Evolutionary conservation across 495 filamentous ascomycete species (phyloP).

Genomic region (Penicillium mononematosum): DNA sequence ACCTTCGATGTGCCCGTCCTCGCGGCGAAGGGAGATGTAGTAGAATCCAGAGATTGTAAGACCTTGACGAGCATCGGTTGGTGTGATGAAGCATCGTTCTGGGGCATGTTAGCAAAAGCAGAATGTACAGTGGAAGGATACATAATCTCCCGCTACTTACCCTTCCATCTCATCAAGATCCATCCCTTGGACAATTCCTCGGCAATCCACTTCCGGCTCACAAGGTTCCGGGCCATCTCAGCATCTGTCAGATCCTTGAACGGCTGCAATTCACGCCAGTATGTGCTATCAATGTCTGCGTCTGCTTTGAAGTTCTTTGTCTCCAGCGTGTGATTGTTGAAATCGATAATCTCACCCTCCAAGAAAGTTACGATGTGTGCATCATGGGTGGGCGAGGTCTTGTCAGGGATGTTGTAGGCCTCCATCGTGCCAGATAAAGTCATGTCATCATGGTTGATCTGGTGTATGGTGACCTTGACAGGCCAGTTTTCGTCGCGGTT

Average conservation of each 20-base stretch:
- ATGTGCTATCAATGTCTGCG: slow-evolving; percentile 60
- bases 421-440: slow-evolving; percentile 76
- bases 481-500: slow-evolving; percentile 64
- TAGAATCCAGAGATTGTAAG: slow-evolving; percentile 78
- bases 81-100: slow-evolving; percentile 73
- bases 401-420: slow-evolving; percentile 70
- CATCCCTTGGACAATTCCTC: slow-evolving; percentile 55
- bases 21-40: slow-evolving; percentile 63
- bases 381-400: slow-evolving; percentile 51
- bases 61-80: slow-evolving; percentile 54
- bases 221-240: slow-evolving; percentile 56
- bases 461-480: slow-evolving; percentile 69
- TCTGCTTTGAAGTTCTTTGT: slow-evolving; percentile 66
- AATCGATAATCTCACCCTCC: slow-evolving; percentile 77
- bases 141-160: slow-evolving; percentile 32
- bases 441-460: slow-evolving; percentile 62
- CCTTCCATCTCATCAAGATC: slow-evolving; percentile 80
- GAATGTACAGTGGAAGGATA: not conserved
- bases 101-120: slow-evolving; percentile 13
- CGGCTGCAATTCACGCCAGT: slow-evolving; percentile 70
- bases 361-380: slow-evolving; percentile 70
- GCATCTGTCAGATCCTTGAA: slow-evolving; percentile 59
- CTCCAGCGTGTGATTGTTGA: slow-evolving; percentile 63
- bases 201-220: slow-evolving; percentile 57
- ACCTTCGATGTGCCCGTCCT: slow-evolving; percentile 63